phyloP scores from a whole-genome alignment of 2,329 filamentous ascomycete genomes.

The Tetracladium maxilliforme region DNA sequence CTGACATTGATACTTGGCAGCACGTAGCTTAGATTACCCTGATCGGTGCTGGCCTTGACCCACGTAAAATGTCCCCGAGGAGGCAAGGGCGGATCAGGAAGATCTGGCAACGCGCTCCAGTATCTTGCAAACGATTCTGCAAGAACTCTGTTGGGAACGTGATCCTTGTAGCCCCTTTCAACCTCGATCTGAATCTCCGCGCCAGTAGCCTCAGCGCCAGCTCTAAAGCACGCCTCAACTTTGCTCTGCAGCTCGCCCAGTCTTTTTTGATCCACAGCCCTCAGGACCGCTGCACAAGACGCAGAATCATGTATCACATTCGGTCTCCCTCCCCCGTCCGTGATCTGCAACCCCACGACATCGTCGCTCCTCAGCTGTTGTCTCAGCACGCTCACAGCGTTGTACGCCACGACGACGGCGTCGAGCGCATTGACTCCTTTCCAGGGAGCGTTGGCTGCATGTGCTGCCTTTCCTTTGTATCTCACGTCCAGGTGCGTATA shows the following conservation, averaged over 20 bases:
- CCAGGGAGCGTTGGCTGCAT: slow-evolving; percentile 22
- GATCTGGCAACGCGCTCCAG: slow-evolving; percentile 25
- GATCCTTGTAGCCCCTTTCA: slow-evolving; percentile 32
- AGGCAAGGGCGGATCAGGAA: slow-evolving; percentile 23
- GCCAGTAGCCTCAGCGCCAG: slow-evolving; percentile 31
- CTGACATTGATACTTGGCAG: slow-evolving; percentile 37
- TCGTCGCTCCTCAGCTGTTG: slow-evolving; percentile 16
- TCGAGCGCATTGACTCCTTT: slow-evolving; percentile 23
- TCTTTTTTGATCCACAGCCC: slow-evolving; percentile 24
- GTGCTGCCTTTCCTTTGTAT: slow-evolving; percentile 15
- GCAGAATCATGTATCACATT: slow-evolving; percentile 41
- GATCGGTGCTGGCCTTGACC: slow-evolving; percentile 46
- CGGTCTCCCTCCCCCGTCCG: slow-evolving; percentile 32
- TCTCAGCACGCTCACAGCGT: slow-evolving; percentile 13
- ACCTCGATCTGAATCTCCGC: slow-evolving; percentile 27
- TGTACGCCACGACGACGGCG: slow-evolving; percentile 19
- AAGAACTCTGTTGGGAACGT: slow-evolving; percentile 35
- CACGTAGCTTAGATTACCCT: slow-evolving; percentile 41
- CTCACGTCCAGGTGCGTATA: no score
- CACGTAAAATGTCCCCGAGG: no score
- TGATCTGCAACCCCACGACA: no score
- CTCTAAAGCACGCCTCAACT: slow-evolving; percentile 29
- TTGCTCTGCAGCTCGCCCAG: slow-evolving; percentile 22
- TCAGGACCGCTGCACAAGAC: slow-evolving; percentile 25
- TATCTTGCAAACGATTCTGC: slow-evolving; percentile 26